Evolutionary conservation across 768 basidiomycete genomes (phyloP).

Genomic region (Calocybe indica): DNA sequence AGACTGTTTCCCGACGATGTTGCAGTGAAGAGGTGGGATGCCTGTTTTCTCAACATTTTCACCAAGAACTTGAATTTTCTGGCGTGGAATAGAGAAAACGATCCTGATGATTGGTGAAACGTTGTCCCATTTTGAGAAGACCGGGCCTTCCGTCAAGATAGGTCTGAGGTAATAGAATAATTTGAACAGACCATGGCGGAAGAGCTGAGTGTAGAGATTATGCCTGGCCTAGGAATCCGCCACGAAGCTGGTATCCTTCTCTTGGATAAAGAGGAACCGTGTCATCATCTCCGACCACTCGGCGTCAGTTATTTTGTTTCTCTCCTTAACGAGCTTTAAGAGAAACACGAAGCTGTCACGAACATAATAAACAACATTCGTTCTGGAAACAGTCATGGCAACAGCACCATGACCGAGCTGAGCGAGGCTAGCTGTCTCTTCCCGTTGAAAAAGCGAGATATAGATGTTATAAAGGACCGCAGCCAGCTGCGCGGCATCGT

Average conservation of each 20-base stretch:
- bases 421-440: conserved; percentile 19
- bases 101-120: conserved; percentile 28
- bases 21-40: conserved; percentile 31
- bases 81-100: conserved; percentile 28
- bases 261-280: conserved; percentile 20
- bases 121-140: conserved; percentile 21
- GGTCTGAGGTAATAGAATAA: conserved; percentile 12
- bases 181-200: conserved; percentile 32
- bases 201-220: conserved; percentile 40
- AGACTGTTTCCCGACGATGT: conserved; percentile 13
- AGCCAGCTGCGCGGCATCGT: conserved; percentile 28
- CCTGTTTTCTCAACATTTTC: conserved; percentile 15
- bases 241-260: conserved; percentile 14
- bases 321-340: conserved; percentile 31
- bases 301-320: conserved; percentile 12
- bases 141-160: conserved; percentile 6
- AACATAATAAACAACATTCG: conserved; percentile 33
- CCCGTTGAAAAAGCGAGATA: conserved; percentile 35
- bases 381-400: too few relatives aligned
- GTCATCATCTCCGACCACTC: conserved; percentile 41
- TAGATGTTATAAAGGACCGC: conserved; percentile 37
- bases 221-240: conserved; percentile 30
- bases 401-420: conserved; percentile 6
- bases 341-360: conserved; percentile 43
- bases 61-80: conserved; percentile 20